Evolutionary conservation across 495 filamentous ascomycete species (phyloP).

Genomic region (Tuber umbilicatum): DNA sequence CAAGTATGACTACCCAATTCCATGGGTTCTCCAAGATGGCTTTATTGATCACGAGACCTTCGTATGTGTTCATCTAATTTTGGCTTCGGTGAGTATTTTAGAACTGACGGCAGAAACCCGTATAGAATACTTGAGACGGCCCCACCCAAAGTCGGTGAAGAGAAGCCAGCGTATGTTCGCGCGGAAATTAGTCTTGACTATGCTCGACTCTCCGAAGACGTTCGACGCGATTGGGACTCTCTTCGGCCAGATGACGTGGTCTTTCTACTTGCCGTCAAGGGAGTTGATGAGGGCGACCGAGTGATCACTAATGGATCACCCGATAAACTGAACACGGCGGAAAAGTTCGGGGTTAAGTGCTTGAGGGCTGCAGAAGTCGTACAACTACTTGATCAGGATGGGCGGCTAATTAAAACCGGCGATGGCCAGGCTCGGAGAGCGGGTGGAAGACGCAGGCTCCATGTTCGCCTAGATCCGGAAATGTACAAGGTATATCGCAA

Average conservation of each 20-base stretch:
- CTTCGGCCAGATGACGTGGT: constrained; percentile 84
- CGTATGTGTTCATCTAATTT: constrained; percentile 44
- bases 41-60: constrained; percentile 74
- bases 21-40: constrained; percentile 89
- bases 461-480: constrained; percentile 72
- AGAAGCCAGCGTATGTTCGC: constrained; percentile 74
- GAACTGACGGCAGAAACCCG: constrained; percentile 21
- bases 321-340: constrained; percentile 49
- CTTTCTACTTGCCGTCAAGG: constrained; percentile 72
- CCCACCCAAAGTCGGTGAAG: constrained; percentile 75
- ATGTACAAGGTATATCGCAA: constrained; percentile 57
- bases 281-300: constrained; percentile 47
- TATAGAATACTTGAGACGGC: constrained; percentile 68
- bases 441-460: constrained; percentile 59
- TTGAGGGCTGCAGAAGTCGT: constrained; percentile 80
- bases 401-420: constrained; percentile 56
- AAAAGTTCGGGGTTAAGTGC: constrained; percentile 58
- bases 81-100: background rate
- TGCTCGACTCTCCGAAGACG: constrained; percentile 62
- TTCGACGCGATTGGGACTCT: constrained; percentile 85
- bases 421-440: constrained; percentile 49
- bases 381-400: constrained; percentile 83
- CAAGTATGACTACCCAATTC: constrained; percentile 60
- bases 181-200: constrained; percentile 88
- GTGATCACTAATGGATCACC: constrained; percentile 53